Conservation (phyloP, 495 filamentous ascomycete species). For the Acidiella bohemica region DNA sequence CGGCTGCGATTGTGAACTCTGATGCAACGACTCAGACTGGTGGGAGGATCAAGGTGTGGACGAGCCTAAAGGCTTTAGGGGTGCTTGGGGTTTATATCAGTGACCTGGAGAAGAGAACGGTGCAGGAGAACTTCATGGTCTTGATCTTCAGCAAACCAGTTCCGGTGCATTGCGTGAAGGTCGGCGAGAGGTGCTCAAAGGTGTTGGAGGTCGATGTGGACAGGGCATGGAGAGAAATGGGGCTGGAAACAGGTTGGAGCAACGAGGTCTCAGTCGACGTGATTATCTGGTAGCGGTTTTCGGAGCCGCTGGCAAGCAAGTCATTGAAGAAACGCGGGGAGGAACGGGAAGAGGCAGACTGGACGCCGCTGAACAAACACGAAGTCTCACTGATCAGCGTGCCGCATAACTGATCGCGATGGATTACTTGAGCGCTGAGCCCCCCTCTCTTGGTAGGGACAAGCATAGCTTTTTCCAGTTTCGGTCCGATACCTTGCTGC, state of each 20-base stretch:
- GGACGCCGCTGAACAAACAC: too few species aligned
- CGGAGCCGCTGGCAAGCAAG: too few species aligned
- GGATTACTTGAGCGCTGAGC: too few species aligned
- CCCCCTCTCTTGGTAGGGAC: too few species aligned
- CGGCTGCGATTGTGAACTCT: constrained; percentile 54
- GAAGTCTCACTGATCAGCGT: too few species aligned
- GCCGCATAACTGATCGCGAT: too few species aligned
- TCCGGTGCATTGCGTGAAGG: constrained; percentile 49
- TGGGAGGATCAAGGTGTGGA: constrained; percentile 47
- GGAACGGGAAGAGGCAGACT: too few species aligned
- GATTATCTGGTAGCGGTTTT: constrained; percentile 32
- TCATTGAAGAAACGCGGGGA: too few species aligned
- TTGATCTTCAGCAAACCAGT: constrained; percentile 58
- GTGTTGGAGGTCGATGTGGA: constrained; percentile 69
- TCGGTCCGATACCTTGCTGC: too few species aligned
- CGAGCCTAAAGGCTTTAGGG: constrained; percentile 68
- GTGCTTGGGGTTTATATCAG: constrained; percentile 60
- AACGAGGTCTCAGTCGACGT: constrained; percentile 72
- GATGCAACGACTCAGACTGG: constrained; percentile 43
- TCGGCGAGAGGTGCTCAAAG: constrained; percentile 39
- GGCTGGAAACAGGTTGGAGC: constrained; percentile 58
- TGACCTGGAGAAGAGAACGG: constrained; percentile 41
- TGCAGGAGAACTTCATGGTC: constrained; percentile 59
- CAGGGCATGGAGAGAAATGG: constrained; percentile 65
- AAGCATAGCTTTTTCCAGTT: too few species aligned